Percentiles rank a stretch among this genome's conserved stretches.
phyloP scores from a whole-genome alignment of 306 rosid genomes.

The Mimosa pudica region DNA sequence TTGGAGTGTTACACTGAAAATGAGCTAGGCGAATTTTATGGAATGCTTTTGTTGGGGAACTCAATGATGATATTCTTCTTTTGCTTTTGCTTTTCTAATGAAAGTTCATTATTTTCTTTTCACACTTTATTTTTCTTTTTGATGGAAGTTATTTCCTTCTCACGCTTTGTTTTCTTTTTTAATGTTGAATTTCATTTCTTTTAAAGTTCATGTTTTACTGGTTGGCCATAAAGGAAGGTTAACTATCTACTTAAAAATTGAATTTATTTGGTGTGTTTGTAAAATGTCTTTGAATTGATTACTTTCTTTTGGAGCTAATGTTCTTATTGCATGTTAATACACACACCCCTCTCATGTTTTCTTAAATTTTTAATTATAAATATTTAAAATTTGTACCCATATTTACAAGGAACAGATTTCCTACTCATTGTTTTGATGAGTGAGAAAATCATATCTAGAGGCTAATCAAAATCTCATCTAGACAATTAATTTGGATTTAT shows the following conservation, averaged over 20 bases:
- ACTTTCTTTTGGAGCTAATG: background rate
- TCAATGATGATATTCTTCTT: slow-evolving; percentile 60
- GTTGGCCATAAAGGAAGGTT: background rate
- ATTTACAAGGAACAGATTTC: background rate
- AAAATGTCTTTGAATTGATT: background rate
- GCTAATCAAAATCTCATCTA: too few relatives aligned
- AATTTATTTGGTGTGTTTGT: background rate
- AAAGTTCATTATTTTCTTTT: background rate
- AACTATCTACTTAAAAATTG: background rate
- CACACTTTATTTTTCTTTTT: background rate
- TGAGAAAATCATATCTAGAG: too few relatives aligned
- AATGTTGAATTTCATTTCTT: background rate
- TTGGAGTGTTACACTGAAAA: slow-evolving; percentile 19
- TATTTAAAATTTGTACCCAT: background rate
- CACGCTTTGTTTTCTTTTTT: background rate
- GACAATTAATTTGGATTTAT: too few relatives aligned
- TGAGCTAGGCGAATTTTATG: slow-evolving; percentile 59
- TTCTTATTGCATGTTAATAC: too few relatives aligned
- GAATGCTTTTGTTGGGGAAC: slow-evolving; percentile 57
- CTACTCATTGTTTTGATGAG: too few relatives aligned
- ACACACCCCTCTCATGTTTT: background rate
- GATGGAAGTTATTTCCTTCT: background rate
- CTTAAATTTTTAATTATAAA: background rate
- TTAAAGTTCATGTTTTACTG: background rate
- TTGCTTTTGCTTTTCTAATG: background rate